These are phyloP conservation scores for Epichloe hybrida DNA, from an alignment of 2,329 filamentous ascomycete genomes.

Conservation along the genomic window DNA sequence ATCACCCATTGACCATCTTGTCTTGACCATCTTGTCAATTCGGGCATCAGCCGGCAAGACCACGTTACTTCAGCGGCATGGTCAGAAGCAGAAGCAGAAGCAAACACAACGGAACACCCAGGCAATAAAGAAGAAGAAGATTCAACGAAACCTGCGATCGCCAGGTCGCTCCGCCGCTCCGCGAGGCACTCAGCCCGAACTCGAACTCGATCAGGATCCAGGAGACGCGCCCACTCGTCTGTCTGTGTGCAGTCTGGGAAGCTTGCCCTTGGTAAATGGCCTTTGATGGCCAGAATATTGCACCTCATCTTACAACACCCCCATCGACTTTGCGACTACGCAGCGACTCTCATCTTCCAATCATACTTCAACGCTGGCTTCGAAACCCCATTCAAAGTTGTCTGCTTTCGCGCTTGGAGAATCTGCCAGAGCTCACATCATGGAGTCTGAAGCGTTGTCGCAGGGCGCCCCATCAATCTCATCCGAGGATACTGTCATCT, in stretches of 20 bases:
- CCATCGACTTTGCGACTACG: background rate
- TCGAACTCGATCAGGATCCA: background rate
- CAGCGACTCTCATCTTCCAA: too few species aligned
- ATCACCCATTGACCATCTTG: background rate
- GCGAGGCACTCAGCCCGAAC: background rate
- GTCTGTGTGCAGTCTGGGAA: background rate
- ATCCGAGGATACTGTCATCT: conserved; percentile 11
- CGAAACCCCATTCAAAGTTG: too few species aligned
- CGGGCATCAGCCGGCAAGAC: background rate
- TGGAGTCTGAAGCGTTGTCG: background rate
- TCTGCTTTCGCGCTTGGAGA: too few species aligned
- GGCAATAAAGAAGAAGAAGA: background rate
- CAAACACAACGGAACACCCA: background rate
- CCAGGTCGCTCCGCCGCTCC: background rate
- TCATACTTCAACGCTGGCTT: too few species aligned
- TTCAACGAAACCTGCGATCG: background rate
- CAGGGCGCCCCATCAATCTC: background rate
- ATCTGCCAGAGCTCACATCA: background rate
- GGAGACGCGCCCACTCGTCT: background rate
- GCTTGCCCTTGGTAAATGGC: background rate
- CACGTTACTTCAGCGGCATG: background rate
- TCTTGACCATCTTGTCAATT: background rate
- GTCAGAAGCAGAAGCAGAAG: background rate
- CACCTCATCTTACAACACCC: background rate
- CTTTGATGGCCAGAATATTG: background rate